Base-by-base conservation (phyloP, 306 rosid genomes). In the Mucuna pruriens region DNA sequence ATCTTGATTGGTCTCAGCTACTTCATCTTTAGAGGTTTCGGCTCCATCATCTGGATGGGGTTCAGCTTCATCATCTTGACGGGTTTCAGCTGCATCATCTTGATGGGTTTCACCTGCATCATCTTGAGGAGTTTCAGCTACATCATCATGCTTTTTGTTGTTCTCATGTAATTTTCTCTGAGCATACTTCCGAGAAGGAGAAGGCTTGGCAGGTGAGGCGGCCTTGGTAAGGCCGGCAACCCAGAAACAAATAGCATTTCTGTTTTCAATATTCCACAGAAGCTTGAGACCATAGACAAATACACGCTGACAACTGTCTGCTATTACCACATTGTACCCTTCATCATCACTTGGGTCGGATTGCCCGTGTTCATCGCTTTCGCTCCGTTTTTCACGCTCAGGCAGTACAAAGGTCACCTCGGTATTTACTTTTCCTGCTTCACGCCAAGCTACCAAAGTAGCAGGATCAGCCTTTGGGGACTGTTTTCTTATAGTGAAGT, bases 291-390 rank as follows among this genome's bases (percentile, higher is more conserved):
- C 97, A 84, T 92, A 92, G 64, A 94, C 91, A 90, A 92, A 96
- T 70, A 92, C 73, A 16, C 98, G 98, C 79, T 83, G 94, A 83
- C 99, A 96, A 74, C 81, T 96, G 87, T 96, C 99, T 70, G 98
- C 99, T 85, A 96, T 84, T 70, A 96, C 88, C 75, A 96, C 99
- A 91, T 89, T 90, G 90, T 92, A 94, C 60, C 99, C 99, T 65
- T 96, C 99, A 82, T 96, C 99, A 39, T 93, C 98, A 63, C 98
- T 92, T 63, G 84, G 94, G 87, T 96, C 98, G 39, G 97, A 91
- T 48, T 79, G 86, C 19, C 81, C n/a, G 82, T 85, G 89, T 79
- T 95, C 96, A 62, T 87, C 93, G 46, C 87, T 90, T 83, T 90
- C 90, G 13, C 82, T 88, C 76, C 83, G 89, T 62, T 96, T 81